These are phyloP conservation scores for Helenozyma rhizophorensis DNA, from an alignment of 805 yeast genomes.

Conservation along the genomic window DNA sequence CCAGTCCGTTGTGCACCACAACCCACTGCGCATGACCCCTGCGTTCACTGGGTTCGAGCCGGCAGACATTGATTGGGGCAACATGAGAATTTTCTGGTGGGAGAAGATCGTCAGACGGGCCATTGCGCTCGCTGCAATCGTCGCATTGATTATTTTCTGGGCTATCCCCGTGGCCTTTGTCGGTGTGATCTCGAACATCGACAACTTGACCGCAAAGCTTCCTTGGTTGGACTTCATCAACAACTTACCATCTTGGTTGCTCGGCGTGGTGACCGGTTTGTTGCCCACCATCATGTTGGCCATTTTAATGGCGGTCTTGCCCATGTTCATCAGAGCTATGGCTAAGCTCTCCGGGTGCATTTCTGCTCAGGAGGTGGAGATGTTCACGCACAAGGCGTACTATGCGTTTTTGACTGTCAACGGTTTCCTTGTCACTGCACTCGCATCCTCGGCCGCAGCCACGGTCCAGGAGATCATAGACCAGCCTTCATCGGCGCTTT, in stretches of 20 bases:
- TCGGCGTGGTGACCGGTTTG: slow-evolving; percentile 65
- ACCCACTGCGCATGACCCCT: slow-evolving; percentile 60
- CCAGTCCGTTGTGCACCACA: slow-evolving; percentile 61
- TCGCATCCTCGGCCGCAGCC: slow-evolving; percentile 68
- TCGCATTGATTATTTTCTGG: slow-evolving; percentile 62
- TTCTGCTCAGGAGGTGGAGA: slow-evolving; percentile 54
- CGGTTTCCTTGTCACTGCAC: slow-evolving; percentile 65
- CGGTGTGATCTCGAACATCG: slow-evolving; percentile 67
- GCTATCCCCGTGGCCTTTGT: slow-evolving; percentile 76
- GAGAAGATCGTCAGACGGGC: slow-evolving; percentile 56
- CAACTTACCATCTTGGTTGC: slow-evolving; percentile 46
- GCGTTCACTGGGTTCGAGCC: slow-evolving; percentile 62
- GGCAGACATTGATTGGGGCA: slow-evolving; percentile 61
- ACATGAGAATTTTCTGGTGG: slow-evolving; percentile 78
- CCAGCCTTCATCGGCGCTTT: slow-evolving; percentile 55
- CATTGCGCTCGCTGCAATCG: slow-evolving; percentile 49
- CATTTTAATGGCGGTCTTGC: slow-evolving; percentile 61
- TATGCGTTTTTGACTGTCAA: slow-evolving; percentile 70
- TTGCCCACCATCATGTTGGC: slow-evolving; percentile 66
- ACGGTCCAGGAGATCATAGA: slow-evolving; percentile 59
- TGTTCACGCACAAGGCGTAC: slow-evolving; percentile 61
- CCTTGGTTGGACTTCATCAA: slow-evolving; percentile 47
- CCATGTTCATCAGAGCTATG: slow-evolving; percentile 59
- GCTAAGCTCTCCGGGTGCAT: slow-evolving; percentile 58
- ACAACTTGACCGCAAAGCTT: slow-evolving; percentile 56